Evolutionary conservation across 2,329 filamentous ascomycete species (phyloP).

Genomic region (Leptographium galeiforme): DNA sequence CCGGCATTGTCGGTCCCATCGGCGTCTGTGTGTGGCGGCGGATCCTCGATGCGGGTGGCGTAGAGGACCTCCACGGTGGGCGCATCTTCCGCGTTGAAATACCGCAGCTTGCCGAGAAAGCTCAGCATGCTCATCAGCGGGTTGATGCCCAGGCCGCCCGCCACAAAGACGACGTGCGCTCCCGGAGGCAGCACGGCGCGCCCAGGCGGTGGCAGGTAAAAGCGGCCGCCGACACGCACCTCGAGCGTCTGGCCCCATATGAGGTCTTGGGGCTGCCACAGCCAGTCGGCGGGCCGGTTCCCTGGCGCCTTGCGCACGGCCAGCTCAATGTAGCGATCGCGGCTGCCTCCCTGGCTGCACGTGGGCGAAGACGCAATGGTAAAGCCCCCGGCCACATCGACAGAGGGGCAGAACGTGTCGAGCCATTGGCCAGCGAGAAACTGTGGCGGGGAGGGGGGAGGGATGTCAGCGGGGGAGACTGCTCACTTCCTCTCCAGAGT

Average conservation of each 20-base stretch:
- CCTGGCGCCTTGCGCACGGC: conserved; percentile 59
- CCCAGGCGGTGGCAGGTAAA: conserved; percentile 53
- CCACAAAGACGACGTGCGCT: conserved; percentile 54
- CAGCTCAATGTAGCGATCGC: conserved; percentile 52
- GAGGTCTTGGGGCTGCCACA: conserved; percentile 43
- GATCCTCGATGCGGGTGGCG: conserved; percentile 27
- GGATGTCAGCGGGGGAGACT: neutral
- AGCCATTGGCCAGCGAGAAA: conserved; percentile 83
- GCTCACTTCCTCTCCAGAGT: no score
- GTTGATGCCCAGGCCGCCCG: conserved; percentile 74
- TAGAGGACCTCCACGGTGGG: conserved; percentile 47
- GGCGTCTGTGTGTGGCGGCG: neutral
- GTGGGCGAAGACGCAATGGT: conserved; percentile 69
- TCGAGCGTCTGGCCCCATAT: conserved; percentile 46
- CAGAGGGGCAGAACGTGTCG: conserved; percentile 61
- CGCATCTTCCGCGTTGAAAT: neutral
- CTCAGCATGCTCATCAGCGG: conserved; percentile 64
- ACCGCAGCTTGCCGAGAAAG: conserved; percentile 34
- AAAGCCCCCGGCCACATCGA: conserved; percentile 67
- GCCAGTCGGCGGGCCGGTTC: conserved; percentile 64
- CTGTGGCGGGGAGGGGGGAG: conserved; percentile 11
- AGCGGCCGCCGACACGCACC: conserved; percentile 68
- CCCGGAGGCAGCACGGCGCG: conserved; percentile 22
- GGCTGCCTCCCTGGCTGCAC: conserved; percentile 18
- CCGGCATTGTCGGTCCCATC: neutral